These are phyloP conservation scores for Parasitella parasitica DNA, from an alignment of 371 early-diverging fungal genomes.

Conservation along the genomic window DNA sequence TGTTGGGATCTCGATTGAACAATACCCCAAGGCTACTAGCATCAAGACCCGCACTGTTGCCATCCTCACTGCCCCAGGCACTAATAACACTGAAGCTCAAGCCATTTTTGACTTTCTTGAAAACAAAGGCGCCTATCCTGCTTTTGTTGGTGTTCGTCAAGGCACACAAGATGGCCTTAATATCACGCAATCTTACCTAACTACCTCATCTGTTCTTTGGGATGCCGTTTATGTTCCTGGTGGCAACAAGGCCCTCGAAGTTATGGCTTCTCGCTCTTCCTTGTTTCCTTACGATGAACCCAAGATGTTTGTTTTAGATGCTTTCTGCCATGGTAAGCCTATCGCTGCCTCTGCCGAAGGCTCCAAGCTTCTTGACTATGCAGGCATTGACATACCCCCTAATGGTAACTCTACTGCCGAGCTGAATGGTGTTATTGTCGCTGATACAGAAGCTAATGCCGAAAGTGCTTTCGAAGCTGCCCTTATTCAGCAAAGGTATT, in stretches of 20 bases:
- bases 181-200: conserved; percentile 30
- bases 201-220: conserved; percentile 35
- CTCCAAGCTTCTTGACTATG: conserved; percentile 41
- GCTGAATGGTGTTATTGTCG: conserved; percentile 10
- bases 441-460: neutral
- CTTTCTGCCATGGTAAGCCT: conserved; percentile 45
- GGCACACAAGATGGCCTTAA: conserved; percentile 26
- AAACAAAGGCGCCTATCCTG: conserved; percentile 31
- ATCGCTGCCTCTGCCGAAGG: conserved; percentile 42
- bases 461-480: conserved; percentile 17
- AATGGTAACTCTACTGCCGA: conserved; percentile 42
- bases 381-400: conserved; percentile 31
- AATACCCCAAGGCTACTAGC: conserved; percentile 28
- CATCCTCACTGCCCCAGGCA: conserved; percentile 38
- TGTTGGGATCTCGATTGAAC: conserved; percentile 32
- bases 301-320: conserved; percentile 30
- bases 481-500: conserved; percentile 36
- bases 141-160: conserved; percentile 27
- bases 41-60: conserved; percentile 38
- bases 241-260: conserved; percentile 22
- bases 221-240: conserved; percentile 47
- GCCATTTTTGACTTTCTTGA: conserved; percentile 26
- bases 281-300: conserved; percentile 40
- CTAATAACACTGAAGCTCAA: conserved; percentile 20
- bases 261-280: conserved; percentile 3